Percentiles rank a stretch among this genome's conserved stretches.
Evolutionary conservation across 805 yeast genomes (phyloP).

Genomic region (Starmerella floricola): DNA sequence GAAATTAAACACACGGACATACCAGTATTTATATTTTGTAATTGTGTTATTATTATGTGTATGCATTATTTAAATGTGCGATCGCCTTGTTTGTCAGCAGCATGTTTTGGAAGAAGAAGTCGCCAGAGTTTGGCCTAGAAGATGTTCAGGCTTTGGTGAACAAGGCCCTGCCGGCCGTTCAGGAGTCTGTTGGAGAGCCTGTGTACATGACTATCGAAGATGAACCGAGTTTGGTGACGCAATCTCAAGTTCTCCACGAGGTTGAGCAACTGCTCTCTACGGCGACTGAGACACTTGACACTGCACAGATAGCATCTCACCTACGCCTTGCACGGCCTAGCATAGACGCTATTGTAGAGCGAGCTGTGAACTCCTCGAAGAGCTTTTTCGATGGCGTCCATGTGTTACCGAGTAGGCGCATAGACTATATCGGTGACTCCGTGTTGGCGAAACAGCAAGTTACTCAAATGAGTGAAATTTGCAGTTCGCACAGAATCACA

Average conservation of each 20-base stretch:
- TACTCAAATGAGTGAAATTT: slow-evolving; percentile 2
- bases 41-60: too few species aligned
- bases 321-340: slow-evolving; percentile 2
- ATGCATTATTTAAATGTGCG: not conserved
- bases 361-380: slow-evolving; percentile 28
- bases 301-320: slow-evolving; percentile 3
- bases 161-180: slow-evolving; percentile 4
- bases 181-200: slow-evolving; percentile 5
- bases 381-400: slow-evolving; percentile 21
- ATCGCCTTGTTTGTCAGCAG: not conserved
- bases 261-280: slow-evolving; percentile 3
- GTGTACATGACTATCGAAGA: slow-evolving; percentile 3
- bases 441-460: not conserved
- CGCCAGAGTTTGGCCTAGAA: slow-evolving; percentile 1
- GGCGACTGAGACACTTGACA: slow-evolving; percentile 5
- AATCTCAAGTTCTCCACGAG: slow-evolving; percentile 1
- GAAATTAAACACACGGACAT: too few species aligned
- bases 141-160: slow-evolving; percentile 8
- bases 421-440: not conserved
- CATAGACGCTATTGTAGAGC: slow-evolving; percentile 28
- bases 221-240: slow-evolving; percentile 1
- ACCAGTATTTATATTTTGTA: too few species aligned
- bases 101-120: slow-evolving; percentile 16
- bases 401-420: slow-evolving; percentile 1
- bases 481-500: slow-evolving; percentile 9